Evolutionary conservation across 352 stramenopile genomes (phyloP).

Genomic region (Thraustochytrium sp.): DNA sequence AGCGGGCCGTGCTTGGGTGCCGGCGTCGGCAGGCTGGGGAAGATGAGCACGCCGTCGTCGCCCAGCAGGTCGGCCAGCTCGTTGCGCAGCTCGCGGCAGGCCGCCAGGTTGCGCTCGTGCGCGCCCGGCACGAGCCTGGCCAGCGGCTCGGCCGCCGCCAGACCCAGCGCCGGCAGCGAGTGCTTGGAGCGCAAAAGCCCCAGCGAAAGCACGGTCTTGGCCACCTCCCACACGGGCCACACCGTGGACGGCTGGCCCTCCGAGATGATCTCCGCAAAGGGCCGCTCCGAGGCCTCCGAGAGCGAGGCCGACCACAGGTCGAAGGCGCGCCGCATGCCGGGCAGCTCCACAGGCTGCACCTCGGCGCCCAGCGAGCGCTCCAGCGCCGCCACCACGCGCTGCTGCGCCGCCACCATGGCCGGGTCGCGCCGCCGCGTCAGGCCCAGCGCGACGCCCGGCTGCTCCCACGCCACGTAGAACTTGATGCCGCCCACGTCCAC

Average conservation of each 20-base stretch:
- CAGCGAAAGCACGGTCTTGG: neutral
- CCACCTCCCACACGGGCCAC: slow-evolving; percentile 18
- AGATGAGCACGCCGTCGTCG: slow-evolving; percentile 33
- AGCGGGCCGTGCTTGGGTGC: slow-evolving; percentile 34
- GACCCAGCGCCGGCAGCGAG: slow-evolving; percentile 6
- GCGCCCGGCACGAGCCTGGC: neutral
- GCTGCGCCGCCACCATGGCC: neutral
- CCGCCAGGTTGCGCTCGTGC: neutral
- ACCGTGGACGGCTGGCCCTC: neutral
- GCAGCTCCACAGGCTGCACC: neutral
- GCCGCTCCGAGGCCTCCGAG: neutral
- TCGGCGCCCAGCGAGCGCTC: neutral
- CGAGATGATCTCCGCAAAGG: slow-evolving; percentile 42
- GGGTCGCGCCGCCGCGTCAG: neutral
- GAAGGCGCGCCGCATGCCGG: neutral
- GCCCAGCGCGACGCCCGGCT: neutral
- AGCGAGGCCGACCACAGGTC: slow-evolving; percentile 41
- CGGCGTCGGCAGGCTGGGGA: slow-evolving; percentile 37
- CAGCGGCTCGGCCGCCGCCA: neutral
- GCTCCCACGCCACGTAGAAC: slow-evolving; percentile 19
- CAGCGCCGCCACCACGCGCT: neutral
- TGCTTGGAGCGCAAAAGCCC: neutral
- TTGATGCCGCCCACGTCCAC: neutral
- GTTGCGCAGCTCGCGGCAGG: neutral
- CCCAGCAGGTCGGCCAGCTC: slow-evolving; percentile 33